Base-by-base conservation (phyloP, 768 basidiomycete species). In the Mycena amicta region DNA sequence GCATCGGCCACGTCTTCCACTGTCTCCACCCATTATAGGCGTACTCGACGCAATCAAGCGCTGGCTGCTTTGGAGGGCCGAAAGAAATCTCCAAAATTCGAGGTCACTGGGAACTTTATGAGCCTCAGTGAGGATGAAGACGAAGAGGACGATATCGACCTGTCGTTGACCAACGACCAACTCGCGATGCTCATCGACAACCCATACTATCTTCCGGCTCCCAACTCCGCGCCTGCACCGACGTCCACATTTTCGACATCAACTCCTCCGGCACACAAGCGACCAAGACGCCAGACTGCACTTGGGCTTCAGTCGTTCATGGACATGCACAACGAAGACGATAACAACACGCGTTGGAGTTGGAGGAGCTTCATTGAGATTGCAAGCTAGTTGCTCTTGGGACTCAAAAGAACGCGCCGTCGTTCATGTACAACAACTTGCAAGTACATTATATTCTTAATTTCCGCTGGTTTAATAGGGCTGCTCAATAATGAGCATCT, bases 331-430 rank as follows among this genome's bases (percentile, higher is more conserved):
- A 61, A 61, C 29, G 82, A 83, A 31, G 80, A 81, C 25, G 73
- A 78, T 27, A 58, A 66, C 13, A 49, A 49, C n/a, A 68, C 74
- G 23, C 71, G 74, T 3, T 82, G 83, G 74, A 77, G 77, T 53
- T 88, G 85, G 86, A 74, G 84, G 62, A 85, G 84, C 70, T 83
- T 88, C 67, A 82, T 88, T 64, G 82, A 88, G 68, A 80, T 88
- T 16, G 74, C 78, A 8, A 28, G 15, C 23, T 49, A 29, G n/a
- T 29, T 29, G 25, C 25, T 25, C 27, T 49, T 29, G 23, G 6
- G 27, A 45, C n/a, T n/a, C n/a, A 45, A 45, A 45, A 45, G 43
- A 45, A 45, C 43, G 43, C 43, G 8, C 20, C 22, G 43, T 45
- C 43, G 43, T 45, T 45, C 43, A 18, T 37, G 33, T 37, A 43